phyloP scores from a whole-genome alignment of 2,329 filamentous ascomycete genomes.

The Emmonsia crescens region DNA sequence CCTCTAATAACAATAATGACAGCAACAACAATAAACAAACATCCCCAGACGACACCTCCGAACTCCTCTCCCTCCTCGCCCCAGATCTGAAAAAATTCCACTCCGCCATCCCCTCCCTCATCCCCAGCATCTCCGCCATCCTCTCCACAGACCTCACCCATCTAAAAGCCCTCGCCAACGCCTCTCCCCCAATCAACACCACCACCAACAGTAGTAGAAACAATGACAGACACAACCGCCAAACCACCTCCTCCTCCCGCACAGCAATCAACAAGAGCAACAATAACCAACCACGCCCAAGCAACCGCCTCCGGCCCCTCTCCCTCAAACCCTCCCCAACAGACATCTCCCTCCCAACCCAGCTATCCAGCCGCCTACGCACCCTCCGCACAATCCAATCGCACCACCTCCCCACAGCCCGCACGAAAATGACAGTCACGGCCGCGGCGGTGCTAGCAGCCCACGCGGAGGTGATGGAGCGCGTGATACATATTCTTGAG shows the following conservation, averaged over 20 bases:
- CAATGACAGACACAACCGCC: not conserved
- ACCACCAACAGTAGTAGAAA: not conserved
- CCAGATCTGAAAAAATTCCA: conserved; percentile 29
- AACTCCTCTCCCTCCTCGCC: conserved; percentile 21
- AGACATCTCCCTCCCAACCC: conserved; percentile 16
- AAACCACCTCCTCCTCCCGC: not conserved
- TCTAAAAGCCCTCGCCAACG: conserved; percentile 6
- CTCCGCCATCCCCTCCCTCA: conserved; percentile 10
- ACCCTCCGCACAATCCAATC: conserved; percentile 22
- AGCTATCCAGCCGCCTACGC: conserved; percentile 20
- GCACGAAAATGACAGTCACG: conserved; percentile 25
- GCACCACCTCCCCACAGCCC: conserved; percentile 23
- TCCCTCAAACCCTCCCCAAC: conserved; percentile 1
- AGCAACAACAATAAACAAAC: conserved; percentile 5
- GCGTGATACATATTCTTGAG: conserved; percentile 30
- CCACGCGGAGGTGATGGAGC: conserved; percentile 26
- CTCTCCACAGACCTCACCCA: conserved; percentile 8
- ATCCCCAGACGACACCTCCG: conserved; percentile 13
- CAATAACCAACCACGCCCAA: conserved; percentile 3
- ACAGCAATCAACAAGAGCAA: not conserved
- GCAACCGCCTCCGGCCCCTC: conserved; percentile 5
- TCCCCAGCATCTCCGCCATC: conserved; percentile 6
- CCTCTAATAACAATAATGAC: conserved; percentile 10
- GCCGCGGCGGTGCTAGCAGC: conserved; percentile 25
- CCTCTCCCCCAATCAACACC: not conserved